These are phyloP conservation scores for Brasilioporus rufonigricans DNA, from an alignment of 768 basidiomycete genomes.

Conservation along the genomic window DNA sequence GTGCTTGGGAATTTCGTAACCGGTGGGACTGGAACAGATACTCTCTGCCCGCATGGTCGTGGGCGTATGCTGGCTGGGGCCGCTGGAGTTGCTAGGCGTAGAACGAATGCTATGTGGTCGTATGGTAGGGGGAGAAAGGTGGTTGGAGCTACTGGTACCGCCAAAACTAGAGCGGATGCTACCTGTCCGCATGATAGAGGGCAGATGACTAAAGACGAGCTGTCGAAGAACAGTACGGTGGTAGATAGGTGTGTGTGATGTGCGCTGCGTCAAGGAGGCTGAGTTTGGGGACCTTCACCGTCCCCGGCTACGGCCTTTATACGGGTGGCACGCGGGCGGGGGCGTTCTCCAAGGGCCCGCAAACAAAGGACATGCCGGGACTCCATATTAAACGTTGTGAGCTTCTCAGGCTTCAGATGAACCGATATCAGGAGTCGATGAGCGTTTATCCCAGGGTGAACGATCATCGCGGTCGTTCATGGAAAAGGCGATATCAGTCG, in stretches of 20 bases:
- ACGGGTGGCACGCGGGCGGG: constrained; percentile 2
- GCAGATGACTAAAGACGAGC: background rate
- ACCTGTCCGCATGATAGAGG: constrained; percentile 11
- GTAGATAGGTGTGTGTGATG: background rate
- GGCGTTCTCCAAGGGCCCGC: constrained; percentile 1
- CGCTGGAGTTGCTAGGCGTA: background rate
- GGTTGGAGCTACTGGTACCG: background rate
- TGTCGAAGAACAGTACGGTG: background rate
- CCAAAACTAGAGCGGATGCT: constrained; percentile 6
- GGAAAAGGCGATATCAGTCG: background rate
- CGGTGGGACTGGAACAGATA: constrained; percentile 14
- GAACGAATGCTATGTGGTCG: constrained; percentile 13
- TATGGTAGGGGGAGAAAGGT: background rate
- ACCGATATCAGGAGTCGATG: constrained; percentile 4
- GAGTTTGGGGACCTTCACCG: background rate
- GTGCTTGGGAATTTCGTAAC: constrained; percentile 6
- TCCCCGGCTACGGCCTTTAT: constrained; percentile 12
- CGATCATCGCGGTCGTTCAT: background rate
- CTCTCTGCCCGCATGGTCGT: constrained; percentile 10
- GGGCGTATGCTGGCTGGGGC: background rate
- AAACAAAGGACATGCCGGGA: constrained; percentile 6
- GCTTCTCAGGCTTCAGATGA: constrained; percentile 10
- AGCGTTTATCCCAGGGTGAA: constrained; percentile 2
- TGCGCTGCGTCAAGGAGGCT: background rate
- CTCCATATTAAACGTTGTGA: constrained; percentile 1